Evolutionary conservation across 495 filamentous ascomycete genomes (phyloP), one percentile per base, ranked within the genome.

Genomic region (Opeltia flavorubescens): DNA sequence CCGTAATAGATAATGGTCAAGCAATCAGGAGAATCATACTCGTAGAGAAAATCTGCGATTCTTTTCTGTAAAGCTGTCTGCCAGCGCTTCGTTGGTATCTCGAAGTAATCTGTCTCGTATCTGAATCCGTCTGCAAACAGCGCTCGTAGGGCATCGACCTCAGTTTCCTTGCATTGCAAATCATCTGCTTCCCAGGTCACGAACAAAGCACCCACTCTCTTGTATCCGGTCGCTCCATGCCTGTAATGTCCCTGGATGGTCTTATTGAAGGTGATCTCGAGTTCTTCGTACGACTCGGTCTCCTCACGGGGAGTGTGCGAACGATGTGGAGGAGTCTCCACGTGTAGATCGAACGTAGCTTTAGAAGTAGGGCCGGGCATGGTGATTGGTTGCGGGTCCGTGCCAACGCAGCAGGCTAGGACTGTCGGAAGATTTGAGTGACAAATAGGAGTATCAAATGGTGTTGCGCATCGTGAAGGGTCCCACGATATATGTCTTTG

Each of bases 121-220:
- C 57, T 47, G 46, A 59, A 59, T 24, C 43, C 40, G 1, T 42
- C 31, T 12, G 13, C 29, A 21, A 59, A 57, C 1, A 57, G 28
- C 2, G 44, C 12, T 13, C 49, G 43, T 13, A 59, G 40, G 17
- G 41, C 49, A 24, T 49, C 50, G 1, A 59, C 50, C 23, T 57
- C 55, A 2, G 48, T 57, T 17, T 40, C 38, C 30, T 44, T 57
- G 31, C 52, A 57, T 59, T 71, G 70, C 44, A 75, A 54, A 50
- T 76, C 71, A 44, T 76, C 72, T 38, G 64, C 69, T 31, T 64
- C 62, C 74, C 74, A 77, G 55, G 72, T 69, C 18, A 77, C 57
- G 52, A 75, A 64, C 38, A 77, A 51, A 9, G 59, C 68, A 31
- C 67, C 64, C 17, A 77, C 73, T 41, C 70, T 65, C 44, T 56